Conservation (phyloP, 495 filamentous ascomycete genomes). For the Staphylotrichum tortipilum region DNA sequence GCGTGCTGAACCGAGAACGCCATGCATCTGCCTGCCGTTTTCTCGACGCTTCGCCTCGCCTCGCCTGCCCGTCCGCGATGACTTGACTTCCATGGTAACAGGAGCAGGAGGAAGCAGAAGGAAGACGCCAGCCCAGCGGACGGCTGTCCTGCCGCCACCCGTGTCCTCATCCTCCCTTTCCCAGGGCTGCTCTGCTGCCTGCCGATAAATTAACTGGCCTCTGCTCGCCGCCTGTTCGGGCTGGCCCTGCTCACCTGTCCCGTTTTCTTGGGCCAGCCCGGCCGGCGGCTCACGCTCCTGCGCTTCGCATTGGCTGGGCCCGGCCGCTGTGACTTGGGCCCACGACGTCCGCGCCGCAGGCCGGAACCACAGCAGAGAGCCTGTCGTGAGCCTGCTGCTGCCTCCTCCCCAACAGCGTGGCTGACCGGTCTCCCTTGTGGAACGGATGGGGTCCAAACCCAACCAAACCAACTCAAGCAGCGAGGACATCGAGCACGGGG, state of each 20-base stretch:
- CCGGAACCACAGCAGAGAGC: too few relatives aligned
- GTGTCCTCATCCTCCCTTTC: too few relatives aligned
- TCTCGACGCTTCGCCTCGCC: too few relatives aligned
- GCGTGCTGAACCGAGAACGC: too few relatives aligned
- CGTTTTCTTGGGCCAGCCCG: neutral
- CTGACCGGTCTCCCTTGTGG: neutral
- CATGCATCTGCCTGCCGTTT: too few relatives aligned
- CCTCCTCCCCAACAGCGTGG: too few relatives aligned
- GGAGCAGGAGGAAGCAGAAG: neutral
- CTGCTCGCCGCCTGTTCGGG: too few relatives aligned
- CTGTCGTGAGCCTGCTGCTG: too few relatives aligned
- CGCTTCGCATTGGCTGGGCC: conserved; percentile 4
- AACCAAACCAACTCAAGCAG: neutral
- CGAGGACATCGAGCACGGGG: too few relatives aligned
- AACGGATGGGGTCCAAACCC: too few relatives aligned
- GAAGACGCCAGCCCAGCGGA: neutral
- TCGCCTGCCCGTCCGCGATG: neutral
- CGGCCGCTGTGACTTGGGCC: neutral
- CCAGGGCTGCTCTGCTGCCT: neutral
- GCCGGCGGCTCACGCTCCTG: neutral
- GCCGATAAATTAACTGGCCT: neutral
- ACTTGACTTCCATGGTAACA: too few relatives aligned
- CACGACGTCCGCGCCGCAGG: neutral
- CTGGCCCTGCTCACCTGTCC: too few relatives aligned
- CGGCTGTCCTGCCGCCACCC: neutral